Base-by-base conservation (phyloP, 2,329 filamentous ascomycete genomes). In the Hypoxylon sp. region DNA sequence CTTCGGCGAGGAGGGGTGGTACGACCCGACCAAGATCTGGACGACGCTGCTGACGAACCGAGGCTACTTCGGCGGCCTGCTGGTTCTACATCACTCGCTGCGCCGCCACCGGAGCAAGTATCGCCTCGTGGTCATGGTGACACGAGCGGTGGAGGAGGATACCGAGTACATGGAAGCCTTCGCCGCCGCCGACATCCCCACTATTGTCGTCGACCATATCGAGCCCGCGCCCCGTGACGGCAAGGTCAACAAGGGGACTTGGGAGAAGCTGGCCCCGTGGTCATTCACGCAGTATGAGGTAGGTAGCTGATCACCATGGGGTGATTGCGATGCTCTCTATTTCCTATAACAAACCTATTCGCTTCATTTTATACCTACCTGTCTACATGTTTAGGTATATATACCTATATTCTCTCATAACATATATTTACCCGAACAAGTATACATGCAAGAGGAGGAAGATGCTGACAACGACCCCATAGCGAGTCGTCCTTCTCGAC, bases 211-310 rank as follows among this genome's bases (percentile, higher is more conserved):
- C 41, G 63, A 69, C 50, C 62, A 66, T 58, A 69, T 69, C 53
- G 67, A 69, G 59, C 68, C 68, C 5, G 59, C 62, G 11, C 65
- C 65, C 23, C 63, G 66, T 29, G 66, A 70, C 35, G 67, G 67
- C 51, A 68, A 68, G 56, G 52, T 69, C 35, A 68, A 66, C 37
- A 64, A 64, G 51, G 68, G 67, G 5, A 69, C 66, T 17, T 70
- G 68, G 67, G 67, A 69, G 61, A 70, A 70, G 63, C 62, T 69
- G 25, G 68, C 68, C 7, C 67, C 68, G 5, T 66, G 64, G 60
- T 58, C 61, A 2, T 68, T 69, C 45, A 66, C 62, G 17, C 63
- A 68, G 46, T 67, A 67, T 40, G 57, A 68, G 66, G 64, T 67
- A 62, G 30, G 62, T 30, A 23, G n/a, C n/a, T n/a, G n/a, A 25